phyloP scores from a whole-genome alignment of 768 basidiomycete genomes.

The Omphalotus guepiniiformis region DNA sequence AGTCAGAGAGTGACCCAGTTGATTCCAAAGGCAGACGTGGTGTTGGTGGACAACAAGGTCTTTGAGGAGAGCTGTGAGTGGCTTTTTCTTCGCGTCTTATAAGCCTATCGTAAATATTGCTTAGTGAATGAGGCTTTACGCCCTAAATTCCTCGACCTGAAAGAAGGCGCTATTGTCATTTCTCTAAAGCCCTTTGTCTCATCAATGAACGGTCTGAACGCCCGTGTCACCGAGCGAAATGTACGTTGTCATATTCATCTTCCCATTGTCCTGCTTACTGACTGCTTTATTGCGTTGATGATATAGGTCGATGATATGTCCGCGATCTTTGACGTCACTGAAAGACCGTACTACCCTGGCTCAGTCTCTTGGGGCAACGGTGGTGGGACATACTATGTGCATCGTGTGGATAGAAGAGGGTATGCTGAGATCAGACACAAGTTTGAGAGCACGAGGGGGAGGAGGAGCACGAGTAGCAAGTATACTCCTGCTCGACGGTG shows the following conservation, averaged over 20 bases:
- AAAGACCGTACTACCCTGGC: slow-evolving; percentile 62
- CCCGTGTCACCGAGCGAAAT: slow-evolving; percentile 81
- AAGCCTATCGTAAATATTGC: slow-evolving; percentile 5
- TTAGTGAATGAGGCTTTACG: slow-evolving; percentile 84
- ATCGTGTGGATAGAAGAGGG: slow-evolving; percentile 70
- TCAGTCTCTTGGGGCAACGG: slow-evolving; percentile 79
- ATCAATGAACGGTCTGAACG: slow-evolving; percentile 60
- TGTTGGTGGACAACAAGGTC: slow-evolving; percentile 87
- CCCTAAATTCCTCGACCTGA: slow-evolving; percentile 90
- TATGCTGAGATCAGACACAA: slow-evolving; percentile 56
- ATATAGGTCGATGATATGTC: slow-evolving; percentile 70
- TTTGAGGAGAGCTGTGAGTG: slow-evolving; percentile 72
- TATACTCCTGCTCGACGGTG: not conserved
- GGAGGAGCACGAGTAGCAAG: slow-evolving; percentile 10
- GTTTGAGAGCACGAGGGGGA: slow-evolving; percentile 44
- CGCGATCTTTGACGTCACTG: slow-evolving; percentile 76
- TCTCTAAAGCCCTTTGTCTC: slow-evolving; percentile 85
- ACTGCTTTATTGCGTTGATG: not conserved
- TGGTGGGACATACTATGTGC: slow-evolving; percentile 69
- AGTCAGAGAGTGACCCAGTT: slow-evolving; percentile 63
- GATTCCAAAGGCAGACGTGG: slow-evolving; percentile 81
- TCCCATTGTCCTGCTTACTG: slow-evolving; percentile 1
- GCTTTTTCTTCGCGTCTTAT: not conserved
- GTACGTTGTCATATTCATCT: slow-evolving; percentile 33
- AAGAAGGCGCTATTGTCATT: slow-evolving; percentile 87